Conservation (phyloP, 805 yeast species). For the Alloascoidea hylecoeti region DNA sequence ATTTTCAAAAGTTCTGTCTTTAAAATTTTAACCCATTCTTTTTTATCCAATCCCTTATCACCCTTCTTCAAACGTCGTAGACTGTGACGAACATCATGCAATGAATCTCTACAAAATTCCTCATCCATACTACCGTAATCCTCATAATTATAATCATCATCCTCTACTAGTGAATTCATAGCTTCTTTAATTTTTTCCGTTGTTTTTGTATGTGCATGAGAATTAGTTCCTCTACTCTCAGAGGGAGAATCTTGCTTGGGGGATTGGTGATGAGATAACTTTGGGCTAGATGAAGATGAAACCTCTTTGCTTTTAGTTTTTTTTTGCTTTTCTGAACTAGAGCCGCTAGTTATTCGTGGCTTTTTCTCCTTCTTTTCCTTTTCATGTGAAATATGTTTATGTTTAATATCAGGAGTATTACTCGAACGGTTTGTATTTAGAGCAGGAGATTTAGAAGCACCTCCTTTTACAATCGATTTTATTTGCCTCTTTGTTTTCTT, state of each 20-base stretch:
- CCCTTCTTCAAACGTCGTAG: conserved; percentile 58
- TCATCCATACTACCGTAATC: conserved; percentile 78
- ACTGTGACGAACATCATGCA: conserved; percentile 57
- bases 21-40: conserved; percentile 63
- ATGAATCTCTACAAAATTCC: conserved; percentile 38
- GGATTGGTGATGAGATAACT: background rate
- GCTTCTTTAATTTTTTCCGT: background rate
- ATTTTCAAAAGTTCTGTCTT: conserved; percentile 55
- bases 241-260: background rate
- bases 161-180: conserved; percentile 3
- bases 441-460: background rate
- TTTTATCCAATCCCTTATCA: conserved; percentile 54
- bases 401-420: background rate
- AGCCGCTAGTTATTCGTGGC: background rate
- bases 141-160: conserved; percentile 19
- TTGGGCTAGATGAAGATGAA: background rate
- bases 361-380: too few species aligned
- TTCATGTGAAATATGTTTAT: too few species aligned
- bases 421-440: background rate
- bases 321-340: background rate
- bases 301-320: background rate
- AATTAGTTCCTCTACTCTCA: too few species aligned
- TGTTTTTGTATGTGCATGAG: too few species aligned
- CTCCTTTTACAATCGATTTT: too few species aligned
- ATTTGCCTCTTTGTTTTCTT: background rate